phyloP scores from a whole-genome alignment of 2,329 filamentous ascomycete genomes.

The Claviceps digitariae region DNA sequence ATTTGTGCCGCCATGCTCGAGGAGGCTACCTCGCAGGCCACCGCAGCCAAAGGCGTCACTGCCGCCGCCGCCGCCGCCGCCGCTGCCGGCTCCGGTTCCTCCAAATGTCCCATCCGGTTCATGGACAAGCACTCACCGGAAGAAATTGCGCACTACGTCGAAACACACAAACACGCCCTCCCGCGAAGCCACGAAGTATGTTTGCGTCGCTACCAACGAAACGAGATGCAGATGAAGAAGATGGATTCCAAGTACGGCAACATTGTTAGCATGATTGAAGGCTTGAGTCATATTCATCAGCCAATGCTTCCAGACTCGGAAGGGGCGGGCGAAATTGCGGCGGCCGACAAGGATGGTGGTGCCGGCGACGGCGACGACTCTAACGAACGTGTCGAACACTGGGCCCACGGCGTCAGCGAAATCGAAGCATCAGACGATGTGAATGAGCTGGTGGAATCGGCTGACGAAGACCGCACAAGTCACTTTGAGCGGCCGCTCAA shows the following conservation, averaged over 20 bases:
- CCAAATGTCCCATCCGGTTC: constrained; percentile 84
- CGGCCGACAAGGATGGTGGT: constrained; percentile 34
- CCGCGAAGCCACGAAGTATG: constrained; percentile 90
- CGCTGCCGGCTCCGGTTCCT: constrained; percentile 18
- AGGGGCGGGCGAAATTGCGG: constrained; percentile 27
- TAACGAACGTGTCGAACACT: constrained; percentile 65
- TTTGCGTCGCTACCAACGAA: constrained; percentile 76
- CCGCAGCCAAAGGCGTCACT: constrained; percentile 8
- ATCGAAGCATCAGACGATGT: constrained; percentile 26
- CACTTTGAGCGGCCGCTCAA: constrained; percentile 77
- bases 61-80: constrained; percentile 16
- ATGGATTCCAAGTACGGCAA: constrained; percentile 91
- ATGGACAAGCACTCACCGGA: constrained; percentile 85
- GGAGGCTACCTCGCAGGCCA: constrained; percentile 38
- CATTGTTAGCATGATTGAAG: constrained; percentile 87
- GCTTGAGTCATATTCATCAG: constrained; percentile 75
- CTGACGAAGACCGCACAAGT: constrained; percentile 45
- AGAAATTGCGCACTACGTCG: constrained; percentile 85
- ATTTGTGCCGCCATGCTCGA: constrained; percentile 52
- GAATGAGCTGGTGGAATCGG: constrained; percentile 23
- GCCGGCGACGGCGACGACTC: constrained; percentile 40
- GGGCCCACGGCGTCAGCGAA: constrained; percentile 65
- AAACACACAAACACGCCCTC: constrained; percentile 89
- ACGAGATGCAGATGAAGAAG: constrained; percentile 71
- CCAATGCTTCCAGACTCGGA: constrained; percentile 59